Evolutionary conservation across 768 basidiomycete species (phyloP).

Genomic region (Gloeostereum incarnatum): DNA sequence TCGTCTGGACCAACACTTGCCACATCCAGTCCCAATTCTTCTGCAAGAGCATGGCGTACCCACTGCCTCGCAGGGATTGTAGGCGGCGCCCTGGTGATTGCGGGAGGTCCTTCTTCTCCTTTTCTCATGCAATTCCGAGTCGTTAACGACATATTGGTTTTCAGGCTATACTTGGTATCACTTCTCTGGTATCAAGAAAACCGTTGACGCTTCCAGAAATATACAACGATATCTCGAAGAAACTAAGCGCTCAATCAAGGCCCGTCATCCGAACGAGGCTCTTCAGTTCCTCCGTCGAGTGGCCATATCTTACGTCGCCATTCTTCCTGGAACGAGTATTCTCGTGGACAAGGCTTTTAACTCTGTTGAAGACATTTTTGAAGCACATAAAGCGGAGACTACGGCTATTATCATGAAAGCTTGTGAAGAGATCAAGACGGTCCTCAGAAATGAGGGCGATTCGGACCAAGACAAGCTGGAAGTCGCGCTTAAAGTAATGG

Average conservation of each 20-base stretch:
- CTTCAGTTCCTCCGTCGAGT: constrained; percentile 27
- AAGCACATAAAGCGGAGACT: constrained; percentile 29
- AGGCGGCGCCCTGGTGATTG: constrained; percentile 18
- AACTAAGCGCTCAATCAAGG: constrained; percentile 3
- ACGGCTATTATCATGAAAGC: constrained; percentile 23
- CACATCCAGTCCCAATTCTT: not conserved
- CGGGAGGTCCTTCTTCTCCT: constrained; percentile 13
- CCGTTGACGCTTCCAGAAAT: constrained; percentile 23
- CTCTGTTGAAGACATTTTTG: constrained; percentile 24
- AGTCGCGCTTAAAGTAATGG: constrained; percentile 24
- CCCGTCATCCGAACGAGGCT: constrained; percentile 16
- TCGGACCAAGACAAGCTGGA: constrained; percentile 11
- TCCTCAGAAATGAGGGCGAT: constrained; percentile 12
- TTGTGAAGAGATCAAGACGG: constrained; percentile 22
- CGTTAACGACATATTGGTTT: not conserved
- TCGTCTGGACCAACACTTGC: not conserved
- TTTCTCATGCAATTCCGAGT: not conserved
- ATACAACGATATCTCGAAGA: constrained; percentile 15
- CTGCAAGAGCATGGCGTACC: constrained; percentile 7
- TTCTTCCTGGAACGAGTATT: constrained; percentile 26
- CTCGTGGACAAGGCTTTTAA: constrained; percentile 35
- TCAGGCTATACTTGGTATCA: constrained; percentile 31
- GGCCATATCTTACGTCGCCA: constrained; percentile 28
- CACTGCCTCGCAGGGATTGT: constrained; percentile 18
- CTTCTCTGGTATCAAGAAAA: constrained; percentile 26